These are phyloP conservation scores for Herpetomonas muscarum DNA, from an alignment of 208 protist species.

Conservation along the genomic window DNA sequence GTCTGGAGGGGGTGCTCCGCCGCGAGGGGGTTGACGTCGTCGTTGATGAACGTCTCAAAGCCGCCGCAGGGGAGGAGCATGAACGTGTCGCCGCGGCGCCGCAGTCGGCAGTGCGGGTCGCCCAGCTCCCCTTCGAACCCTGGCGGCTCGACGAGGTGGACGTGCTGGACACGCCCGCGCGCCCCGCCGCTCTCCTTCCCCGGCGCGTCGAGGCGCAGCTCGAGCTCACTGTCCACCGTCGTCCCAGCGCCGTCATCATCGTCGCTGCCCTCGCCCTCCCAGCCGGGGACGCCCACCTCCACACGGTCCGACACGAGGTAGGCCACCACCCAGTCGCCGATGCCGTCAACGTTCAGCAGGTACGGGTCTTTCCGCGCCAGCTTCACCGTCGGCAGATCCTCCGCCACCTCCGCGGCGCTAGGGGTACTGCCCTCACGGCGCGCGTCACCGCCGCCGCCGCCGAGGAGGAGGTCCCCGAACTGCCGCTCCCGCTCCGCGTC, in stretches of 20 bases:
- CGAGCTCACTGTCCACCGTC: too few species aligned
- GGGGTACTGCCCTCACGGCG: constrained; percentile 16
- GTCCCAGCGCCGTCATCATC: too few species aligned
- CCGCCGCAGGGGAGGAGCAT: background rate
- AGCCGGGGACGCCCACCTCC: constrained; percentile 24
- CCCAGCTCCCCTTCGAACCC: constrained; percentile 4
- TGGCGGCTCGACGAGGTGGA: background rate
- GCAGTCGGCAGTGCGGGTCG: background rate
- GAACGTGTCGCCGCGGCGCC: background rate
- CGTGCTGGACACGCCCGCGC: background rate
- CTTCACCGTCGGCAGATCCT: constrained; percentile 19
- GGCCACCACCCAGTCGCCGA: constrained; percentile 65
- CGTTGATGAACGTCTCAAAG: constrained; percentile 34
- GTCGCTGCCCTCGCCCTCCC: too few species aligned
- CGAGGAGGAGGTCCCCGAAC: constrained; percentile 13
- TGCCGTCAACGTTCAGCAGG: constrained; percentile 70
- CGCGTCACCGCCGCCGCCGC: constrained; percentile 6
- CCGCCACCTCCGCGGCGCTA: constrained; percentile 6
- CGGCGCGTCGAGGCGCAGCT: background rate
- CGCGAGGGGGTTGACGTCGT: constrained; percentile 14
- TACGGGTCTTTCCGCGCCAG: constrained; percentile 38
- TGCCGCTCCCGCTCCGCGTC: constrained; percentile 27
- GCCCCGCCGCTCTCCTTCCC: background rate
- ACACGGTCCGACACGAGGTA: constrained; percentile 32
- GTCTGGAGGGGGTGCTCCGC: constrained; percentile 22